Base-by-base conservation (phyloP, 2,329 filamentous ascomycete genomes). In the Fusarium illudens region DNA sequence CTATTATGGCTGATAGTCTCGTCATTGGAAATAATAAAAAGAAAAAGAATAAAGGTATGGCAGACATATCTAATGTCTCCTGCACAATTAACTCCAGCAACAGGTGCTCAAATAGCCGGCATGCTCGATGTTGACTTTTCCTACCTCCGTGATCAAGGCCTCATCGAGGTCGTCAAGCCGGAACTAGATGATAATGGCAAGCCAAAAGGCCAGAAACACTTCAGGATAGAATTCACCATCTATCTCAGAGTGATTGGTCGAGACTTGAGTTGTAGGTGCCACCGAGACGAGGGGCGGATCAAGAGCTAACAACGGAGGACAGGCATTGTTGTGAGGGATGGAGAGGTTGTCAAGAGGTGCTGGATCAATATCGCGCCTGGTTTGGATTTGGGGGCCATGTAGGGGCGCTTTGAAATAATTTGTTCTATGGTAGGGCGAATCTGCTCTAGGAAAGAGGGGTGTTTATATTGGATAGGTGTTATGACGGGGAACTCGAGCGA, bases 51-150 rank as follows among this genome's bases (percentile, higher is more conserved):
- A 0, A 32, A 12, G 56, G 59, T 62, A 2, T 15, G 55, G 0
- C 13, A 0, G 0, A 2, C 11, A 1, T 25, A 12, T 2, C 2
- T 12, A 3, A 6, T 10, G 9, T 11, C 4, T 0, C 1, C 6
- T 8, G 0, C 10, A 12, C 2, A 0, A 6, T 36, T 60, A 29
- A 60, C 19, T 2, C 4, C 2, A 6, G 0, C 2, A n/a, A 32
- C 6, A 55, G 59, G 30, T 2, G 59, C 59, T 1, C 22, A 62
- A 13, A 27, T 4, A 6, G 59, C 52, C 1, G 46, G 55, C 2
- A 36, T 33, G 1, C 29, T 62, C 0, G 59, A 12, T 4, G 46
- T 60, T 0, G 59, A 62, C 17, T 62, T 53, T 22, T 36, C 55
- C n/a, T 34, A 30, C 4, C 55, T 60, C 15, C 36, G 25, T 8